phyloP scores from a whole-genome alignment of 163 green algal species.

The Volvox carteri region DNA sequence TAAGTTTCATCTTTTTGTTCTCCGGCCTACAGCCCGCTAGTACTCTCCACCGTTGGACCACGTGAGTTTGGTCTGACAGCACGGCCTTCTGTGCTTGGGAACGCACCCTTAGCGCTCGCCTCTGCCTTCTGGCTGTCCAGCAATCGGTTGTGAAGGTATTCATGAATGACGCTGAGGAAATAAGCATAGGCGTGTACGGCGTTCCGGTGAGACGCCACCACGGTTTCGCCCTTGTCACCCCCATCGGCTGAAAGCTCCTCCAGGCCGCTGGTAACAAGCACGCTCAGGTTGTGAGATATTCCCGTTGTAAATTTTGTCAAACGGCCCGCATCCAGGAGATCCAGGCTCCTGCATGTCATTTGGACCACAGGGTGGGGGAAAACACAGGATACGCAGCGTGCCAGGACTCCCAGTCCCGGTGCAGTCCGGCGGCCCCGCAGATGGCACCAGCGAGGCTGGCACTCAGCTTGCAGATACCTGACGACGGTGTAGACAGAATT shows the following conservation, averaged over 20 bases:
- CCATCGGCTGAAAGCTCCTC: conserved; percentile 2
- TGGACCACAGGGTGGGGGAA: not conserved
- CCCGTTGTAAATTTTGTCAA: not conserved
- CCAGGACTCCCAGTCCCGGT: no score
- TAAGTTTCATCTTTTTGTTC: no score
- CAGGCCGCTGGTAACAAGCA: not conserved
- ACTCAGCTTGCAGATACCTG: not conserved
- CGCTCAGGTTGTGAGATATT: not conserved
- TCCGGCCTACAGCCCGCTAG: no score
- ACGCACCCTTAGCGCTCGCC: not conserved
- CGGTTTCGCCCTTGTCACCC: conserved; percentile 20
- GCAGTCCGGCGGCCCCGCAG: no score
- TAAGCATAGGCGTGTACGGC: conserved; percentile 25
- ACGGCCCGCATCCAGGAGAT: not conserved
- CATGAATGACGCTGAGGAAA: conserved; percentile 2
- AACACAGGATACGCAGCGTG: no score
- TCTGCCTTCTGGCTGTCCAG: not conserved
- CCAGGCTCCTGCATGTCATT: not conserved
- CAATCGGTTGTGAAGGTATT: not conserved
- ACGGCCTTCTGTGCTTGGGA: no score
- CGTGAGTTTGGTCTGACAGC: no score
- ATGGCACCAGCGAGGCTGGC: no score
- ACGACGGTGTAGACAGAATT: not conserved
- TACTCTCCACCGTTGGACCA: no score
- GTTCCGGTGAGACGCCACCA: conserved; percentile 21